Conservation (phyloP, 1,139 yeast species). For the Geotrichum restrictum region DNA sequence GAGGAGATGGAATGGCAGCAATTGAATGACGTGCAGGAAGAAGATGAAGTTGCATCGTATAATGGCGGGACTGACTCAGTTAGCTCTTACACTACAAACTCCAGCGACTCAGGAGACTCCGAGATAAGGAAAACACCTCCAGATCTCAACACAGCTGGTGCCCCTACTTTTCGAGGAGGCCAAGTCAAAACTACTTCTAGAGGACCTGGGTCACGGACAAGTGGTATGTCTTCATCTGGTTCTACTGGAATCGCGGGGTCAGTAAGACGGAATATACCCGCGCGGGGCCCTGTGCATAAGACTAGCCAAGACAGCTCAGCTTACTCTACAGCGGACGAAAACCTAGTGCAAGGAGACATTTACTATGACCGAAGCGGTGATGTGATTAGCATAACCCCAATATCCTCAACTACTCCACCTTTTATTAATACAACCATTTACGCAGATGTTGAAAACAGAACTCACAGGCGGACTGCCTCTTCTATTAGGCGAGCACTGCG, state of each 20-base stretch:
- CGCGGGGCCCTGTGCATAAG: not conserved
- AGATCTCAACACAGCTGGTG: not conserved
- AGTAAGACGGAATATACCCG: not conserved
- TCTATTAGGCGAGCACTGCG: conserved; percentile 23
- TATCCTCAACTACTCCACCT: not conserved
- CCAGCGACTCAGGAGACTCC: not conserved
- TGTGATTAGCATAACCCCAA: conserved; percentile 8
- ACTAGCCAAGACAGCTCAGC: not conserved
- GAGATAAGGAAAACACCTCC: not conserved
- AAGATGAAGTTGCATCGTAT: conserved; percentile 12
- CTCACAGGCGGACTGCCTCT: conserved; percentile 13
- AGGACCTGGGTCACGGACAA: not conserved
- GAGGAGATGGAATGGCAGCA: conserved; percentile 12
- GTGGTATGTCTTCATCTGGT: not conserved
- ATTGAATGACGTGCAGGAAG: conserved; percentile 9
- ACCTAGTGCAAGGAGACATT: not conserved
- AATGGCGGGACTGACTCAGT: conserved; percentile 12
- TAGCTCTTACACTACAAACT: conserved; percentile 1
- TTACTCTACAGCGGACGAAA: not conserved
- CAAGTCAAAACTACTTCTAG: not conserved
- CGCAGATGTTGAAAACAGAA: not conserved
- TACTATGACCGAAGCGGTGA: conserved; percentile 6
- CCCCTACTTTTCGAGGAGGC: not conserved
- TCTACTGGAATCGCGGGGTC: not conserved
- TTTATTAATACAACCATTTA: not conserved